These are phyloP conservation scores for Bipolaris victoriae DNA, from an alignment of 2,329 filamentous ascomycete species.

Conservation along the genomic window DNA sequence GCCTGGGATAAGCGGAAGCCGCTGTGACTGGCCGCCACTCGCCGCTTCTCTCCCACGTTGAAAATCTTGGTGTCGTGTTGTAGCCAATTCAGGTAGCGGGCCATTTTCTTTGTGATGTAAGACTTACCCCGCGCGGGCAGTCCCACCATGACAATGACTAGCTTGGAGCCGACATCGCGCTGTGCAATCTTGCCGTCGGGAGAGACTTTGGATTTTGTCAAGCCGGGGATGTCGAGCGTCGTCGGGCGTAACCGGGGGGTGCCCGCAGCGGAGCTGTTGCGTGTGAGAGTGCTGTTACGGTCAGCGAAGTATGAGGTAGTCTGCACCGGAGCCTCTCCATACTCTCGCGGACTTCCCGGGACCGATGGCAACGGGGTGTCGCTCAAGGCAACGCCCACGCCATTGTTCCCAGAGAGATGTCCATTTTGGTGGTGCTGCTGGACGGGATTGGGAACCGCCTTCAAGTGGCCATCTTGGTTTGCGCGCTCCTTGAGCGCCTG, in stretches of 20 bases:
- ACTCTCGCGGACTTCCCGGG: constrained; percentile 68
- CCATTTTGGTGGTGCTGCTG: constrained; percentile 23
- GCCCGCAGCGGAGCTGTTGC: constrained; percentile 75
- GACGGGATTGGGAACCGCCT: constrained; percentile 24
- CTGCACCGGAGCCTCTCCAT: constrained; percentile 42
- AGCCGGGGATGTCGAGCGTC: constrained; percentile 93
- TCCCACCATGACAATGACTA: constrained; percentile 98
- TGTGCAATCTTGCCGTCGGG: constrained; percentile 94
- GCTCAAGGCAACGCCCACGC: constrained; percentile 61
- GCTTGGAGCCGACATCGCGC: constrained; percentile 91
- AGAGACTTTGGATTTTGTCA: constrained; percentile 94
- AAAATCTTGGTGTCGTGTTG: constrained; percentile 96
- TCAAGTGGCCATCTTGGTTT: constrained; percentile 39
- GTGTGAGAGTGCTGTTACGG: constrained; percentile 64
- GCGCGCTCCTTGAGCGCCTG: constrained; percentile 33
- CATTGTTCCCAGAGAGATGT: constrained; percentile 42
- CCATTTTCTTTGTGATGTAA: constrained; percentile 98
- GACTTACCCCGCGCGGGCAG: constrained; percentile 94
- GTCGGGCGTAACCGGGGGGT: constrained; percentile 88
- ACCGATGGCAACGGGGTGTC: constrained; percentile 69
- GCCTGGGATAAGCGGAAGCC: constrained; percentile 50
- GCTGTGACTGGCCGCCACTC: constrained; percentile 72
- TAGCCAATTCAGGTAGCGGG: constrained; percentile 94
- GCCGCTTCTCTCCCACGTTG: constrained; percentile 92
- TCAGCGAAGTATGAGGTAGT: constrained; percentile 26